Evolutionary conservation across 768 basidiomycete species (phyloP), one percentile per base, ranked within the genome.

Genomic region (Calocybe cyanea): DNA sequence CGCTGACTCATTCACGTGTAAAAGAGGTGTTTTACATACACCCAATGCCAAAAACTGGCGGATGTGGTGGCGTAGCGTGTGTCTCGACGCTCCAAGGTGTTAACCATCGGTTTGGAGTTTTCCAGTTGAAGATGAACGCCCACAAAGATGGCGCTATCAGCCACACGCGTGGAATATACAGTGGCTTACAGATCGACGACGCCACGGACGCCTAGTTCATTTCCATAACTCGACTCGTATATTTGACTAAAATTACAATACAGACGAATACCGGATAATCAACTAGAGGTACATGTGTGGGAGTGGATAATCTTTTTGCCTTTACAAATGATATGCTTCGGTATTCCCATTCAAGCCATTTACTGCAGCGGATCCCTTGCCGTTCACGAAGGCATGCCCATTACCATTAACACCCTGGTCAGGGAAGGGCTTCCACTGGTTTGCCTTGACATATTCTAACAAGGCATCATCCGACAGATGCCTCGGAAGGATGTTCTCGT

Each of bases 1-100:
- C 93, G 2, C 68, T 98, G 17, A 69, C 96, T 5, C 96, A 99
- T 64, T 93, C 90, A 1, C 80, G 96, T n/a, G 91, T 97, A 45
- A 85, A 87, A 56, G 83, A 92, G 49, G 77, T 98, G 5, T 76
- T 90, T 59, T 82, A 84, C 58, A 60, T 97, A 25, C 59, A 78
- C 19, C 78, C 85, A 0, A 89, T 88, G 81, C 66, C 72, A 0
- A 67, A 73, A 42, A 93, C 91, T 0, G 95, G 96, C 20, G 95
- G 94, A 0, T 92, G 91, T 49, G 91, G 93, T 10, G 78, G 89
- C 23, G 59, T 73, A 10, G 74, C 79, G 10, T 89, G 85, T 51
- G 70, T 98, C 1, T 89, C 94, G 18, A 76, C 77, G 24, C 75
- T 95, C 50, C 81, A 83, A 44, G 88, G 88, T 1, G 80, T 97